Percentiles rank a stretch among this genome's conserved stretches.
phyloP scores from a whole-genome alignment of 305 asterid species.

The Caryopteris hybrid region DNA sequence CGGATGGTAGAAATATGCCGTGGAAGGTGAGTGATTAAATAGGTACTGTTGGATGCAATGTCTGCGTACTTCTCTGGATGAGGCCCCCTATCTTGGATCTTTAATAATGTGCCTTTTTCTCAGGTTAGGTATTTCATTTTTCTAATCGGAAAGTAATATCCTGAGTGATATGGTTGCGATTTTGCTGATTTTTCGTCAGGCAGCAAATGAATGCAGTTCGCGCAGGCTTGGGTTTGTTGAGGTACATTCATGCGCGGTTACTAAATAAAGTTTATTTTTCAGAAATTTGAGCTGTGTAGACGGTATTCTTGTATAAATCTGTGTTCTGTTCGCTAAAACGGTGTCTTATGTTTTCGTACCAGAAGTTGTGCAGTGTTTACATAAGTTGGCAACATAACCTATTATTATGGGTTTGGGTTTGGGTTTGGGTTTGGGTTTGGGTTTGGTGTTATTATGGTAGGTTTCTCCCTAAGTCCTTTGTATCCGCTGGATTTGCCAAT shows the following conservation, averaged over 20 bases:
- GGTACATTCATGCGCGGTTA: background rate
- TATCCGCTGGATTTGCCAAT: too few relatives aligned
- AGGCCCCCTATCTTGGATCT: background rate
- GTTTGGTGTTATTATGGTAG: too few relatives aligned
- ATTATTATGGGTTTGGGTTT: too few relatives aligned
- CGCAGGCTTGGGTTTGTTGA: background rate
- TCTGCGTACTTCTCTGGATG: background rate
- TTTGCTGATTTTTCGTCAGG: background rate
- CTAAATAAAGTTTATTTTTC: background rate
- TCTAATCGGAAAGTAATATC: background rate
- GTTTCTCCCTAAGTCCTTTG: too few relatives aligned
- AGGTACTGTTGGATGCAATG: background rate
- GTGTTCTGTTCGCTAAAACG: background rate
- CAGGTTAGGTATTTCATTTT: slow-evolving; percentile 2
- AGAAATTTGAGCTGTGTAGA: background rate
- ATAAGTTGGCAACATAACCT: too few relatives aligned
- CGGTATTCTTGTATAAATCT: background rate
- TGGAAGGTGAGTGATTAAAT: background rate
- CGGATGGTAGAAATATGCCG: background rate
- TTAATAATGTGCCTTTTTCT: slow-evolving; percentile 7
- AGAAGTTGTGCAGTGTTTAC: background rate
- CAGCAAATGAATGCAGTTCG: background rate
- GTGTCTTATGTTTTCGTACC: background rate
- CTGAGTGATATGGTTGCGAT: background rate
- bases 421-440: too few relatives aligned